phyloP scores from a whole-genome alignment of 306 rosid species.

The Vigna radiata region DNA sequence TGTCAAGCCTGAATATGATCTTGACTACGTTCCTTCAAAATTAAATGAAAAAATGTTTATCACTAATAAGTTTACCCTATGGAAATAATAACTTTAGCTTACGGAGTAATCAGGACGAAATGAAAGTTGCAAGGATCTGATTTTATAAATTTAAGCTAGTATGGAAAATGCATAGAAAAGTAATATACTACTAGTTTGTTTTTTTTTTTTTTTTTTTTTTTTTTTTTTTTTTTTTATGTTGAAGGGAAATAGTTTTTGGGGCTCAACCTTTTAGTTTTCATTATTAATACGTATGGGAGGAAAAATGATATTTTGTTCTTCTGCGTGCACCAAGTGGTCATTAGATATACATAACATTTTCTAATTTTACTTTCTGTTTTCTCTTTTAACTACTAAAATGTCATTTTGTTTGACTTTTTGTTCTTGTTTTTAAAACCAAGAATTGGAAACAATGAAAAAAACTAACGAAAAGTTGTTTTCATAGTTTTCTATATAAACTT shows the following conservation, averaged over 20 bases:
- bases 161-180: neutral
- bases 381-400: neutral
- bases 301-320: conserved; percentile 1
- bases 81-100: neutral
- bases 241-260: neutral
- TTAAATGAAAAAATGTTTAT: neutral
- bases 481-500: neutral
- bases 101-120: neutral
- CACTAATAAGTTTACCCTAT: neutral
- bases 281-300: conserved; percentile 2
- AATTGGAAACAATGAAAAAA: neutral
- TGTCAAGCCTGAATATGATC: neutral
- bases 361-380: neutral
- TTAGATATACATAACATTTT: neutral
- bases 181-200: neutral
- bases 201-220: no score
- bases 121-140: neutral
- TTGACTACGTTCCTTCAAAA: neutral
- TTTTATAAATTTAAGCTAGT: neutral
- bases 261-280: neutral
- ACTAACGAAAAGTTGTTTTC: neutral
- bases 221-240: neutral
- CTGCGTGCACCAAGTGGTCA: neutral
- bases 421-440: neutral
- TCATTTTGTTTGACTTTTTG: neutral